phyloP scores from a whole-genome alignment of 139 green algal genomes.

The Chlorella sp. region DNA sequence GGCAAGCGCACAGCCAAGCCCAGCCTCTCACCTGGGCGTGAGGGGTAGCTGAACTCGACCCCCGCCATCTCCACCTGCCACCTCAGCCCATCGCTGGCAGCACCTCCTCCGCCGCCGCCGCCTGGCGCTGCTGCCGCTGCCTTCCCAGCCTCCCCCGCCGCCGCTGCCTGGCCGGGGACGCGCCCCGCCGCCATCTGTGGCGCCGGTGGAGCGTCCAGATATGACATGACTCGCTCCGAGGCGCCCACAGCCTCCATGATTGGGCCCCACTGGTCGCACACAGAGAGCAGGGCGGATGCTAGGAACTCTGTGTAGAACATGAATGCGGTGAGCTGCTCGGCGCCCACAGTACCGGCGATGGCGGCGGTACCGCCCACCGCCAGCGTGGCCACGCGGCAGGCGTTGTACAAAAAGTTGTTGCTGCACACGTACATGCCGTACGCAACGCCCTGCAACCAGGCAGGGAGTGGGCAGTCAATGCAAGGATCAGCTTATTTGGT shows the following conservation, averaged over 20 bases:
- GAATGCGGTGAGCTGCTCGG: conserved; percentile 80
- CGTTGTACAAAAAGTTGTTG: conserved; percentile 61
- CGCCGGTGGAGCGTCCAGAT: conserved; percentile 63
- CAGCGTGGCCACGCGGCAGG: conserved; percentile 60
- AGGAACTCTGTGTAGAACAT: conserved; percentile 80
- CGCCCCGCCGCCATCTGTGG: conserved; percentile 61
- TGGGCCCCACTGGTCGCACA: conserved; percentile 86
- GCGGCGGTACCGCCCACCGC: conserved; percentile 71
- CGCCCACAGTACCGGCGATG: conserved; percentile 54
- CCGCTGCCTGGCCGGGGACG: not conserved
- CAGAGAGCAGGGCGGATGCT: conserved; percentile 67
- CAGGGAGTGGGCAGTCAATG: not conserved
- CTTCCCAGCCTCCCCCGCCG: not conserved
- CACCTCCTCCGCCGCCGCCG: not conserved
- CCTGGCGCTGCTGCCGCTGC: not conserved
- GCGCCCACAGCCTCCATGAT: conserved; percentile 51
- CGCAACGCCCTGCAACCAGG: conserved; percentile 65
- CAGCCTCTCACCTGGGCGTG: conserved; percentile 11
- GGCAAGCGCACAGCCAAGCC: not conserved
- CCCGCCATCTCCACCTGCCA: conserved; percentile 60
- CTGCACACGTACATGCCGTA: conserved; percentile 65
- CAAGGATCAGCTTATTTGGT: too few species aligned
- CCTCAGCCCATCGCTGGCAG: not conserved
- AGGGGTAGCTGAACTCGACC: conserved; percentile 61
- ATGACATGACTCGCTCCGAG: conserved; percentile 65